phyloP scores from a whole-genome alignment of 2,329 filamentous ascomycete species.

The Penicillium sclerotiorum region DNA sequence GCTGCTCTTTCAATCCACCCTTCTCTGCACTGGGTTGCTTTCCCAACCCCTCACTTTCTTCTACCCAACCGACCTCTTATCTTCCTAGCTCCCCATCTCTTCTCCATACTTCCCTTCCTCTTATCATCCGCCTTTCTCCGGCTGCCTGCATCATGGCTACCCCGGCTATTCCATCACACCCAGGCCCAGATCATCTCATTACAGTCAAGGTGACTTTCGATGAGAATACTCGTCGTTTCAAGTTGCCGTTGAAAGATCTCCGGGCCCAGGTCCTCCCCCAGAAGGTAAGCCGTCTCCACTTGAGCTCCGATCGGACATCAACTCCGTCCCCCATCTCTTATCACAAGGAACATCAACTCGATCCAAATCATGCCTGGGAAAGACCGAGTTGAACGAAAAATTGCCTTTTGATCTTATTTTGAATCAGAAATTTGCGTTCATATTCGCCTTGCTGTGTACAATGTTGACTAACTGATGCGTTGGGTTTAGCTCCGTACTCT shows the following conservation, averaged over 20 bases:
- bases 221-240: constrained; percentile 77
- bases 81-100: constrained; percentile 14
- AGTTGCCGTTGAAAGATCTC: constrained; percentile 85
- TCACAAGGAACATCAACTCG: constrained; percentile 11
- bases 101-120: constrained; percentile 5
- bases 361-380: constrained; percentile 4
- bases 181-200: constrained; percentile 70
- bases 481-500: constrained; percentile 66
- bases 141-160: constrained; percentile 29
- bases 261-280: constrained; percentile 71
- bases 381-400: too few relatives aligned
- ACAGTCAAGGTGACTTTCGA: constrained; percentile 83
- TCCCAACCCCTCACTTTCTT: neutral
- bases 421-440: too few relatives aligned
- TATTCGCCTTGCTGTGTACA: neutral
- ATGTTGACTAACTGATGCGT: constrained; percentile 17
- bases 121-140: constrained; percentile 5
- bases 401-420: too few relatives aligned
- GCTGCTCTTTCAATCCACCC: constrained; percentile 5
- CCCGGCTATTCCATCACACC: constrained; percentile 46
- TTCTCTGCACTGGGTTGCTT: constrained; percentile 4
- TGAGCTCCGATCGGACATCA: constrained; percentile 34
- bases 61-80: neutral
- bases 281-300: constrained; percentile 68
- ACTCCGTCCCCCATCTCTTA: constrained; percentile 22